These are phyloP conservation scores for Suillus occidentalis DNA, from an alignment of 768 basidiomycete genomes.

Conservation along the genomic window DNA sequence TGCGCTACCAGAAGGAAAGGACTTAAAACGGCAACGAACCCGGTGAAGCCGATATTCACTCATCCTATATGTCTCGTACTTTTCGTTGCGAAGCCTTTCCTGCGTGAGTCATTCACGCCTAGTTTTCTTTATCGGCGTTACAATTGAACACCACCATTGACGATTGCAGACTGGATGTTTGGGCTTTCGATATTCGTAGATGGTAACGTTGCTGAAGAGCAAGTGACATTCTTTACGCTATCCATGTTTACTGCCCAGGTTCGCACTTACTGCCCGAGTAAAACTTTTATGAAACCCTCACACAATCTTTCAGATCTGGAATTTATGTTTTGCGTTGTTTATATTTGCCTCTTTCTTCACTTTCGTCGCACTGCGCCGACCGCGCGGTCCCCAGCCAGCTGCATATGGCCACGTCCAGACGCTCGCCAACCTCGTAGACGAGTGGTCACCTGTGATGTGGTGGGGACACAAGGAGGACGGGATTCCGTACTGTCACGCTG, in stretches of 20 bases:
- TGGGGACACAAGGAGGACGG: conserved; percentile 23
- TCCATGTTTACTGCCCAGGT: conserved; percentile 16
- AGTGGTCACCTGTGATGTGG: conserved; percentile 22
- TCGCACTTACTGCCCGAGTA: background rate
- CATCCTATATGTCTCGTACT: no score
- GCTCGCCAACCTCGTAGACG: conserved; percentile 18
- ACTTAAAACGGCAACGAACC: conserved; percentile 14
- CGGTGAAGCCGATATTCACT: conserved; percentile 12
- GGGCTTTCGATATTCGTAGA: no score
- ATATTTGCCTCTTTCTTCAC: conserved; percentile 23
- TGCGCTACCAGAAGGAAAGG: conserved; percentile 20
- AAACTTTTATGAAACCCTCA: background rate
- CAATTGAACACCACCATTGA: no score
- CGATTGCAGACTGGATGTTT: no score
- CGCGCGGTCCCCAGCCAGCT: conserved; percentile 14
- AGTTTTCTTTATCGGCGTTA: no score
- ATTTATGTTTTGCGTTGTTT: conserved; percentile 22
- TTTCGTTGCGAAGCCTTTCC: no score
- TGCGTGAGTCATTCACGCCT: no score
- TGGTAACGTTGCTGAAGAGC: fast-evolving
- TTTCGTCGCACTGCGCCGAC: conserved; percentile 1
- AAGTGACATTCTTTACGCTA: no score
- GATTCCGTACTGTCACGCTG: conserved; percentile 7
- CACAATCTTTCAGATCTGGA: conserved; percentile 21
- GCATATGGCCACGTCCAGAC: conserved; percentile 22